Conservation (phyloP, 129 eudicot species). For the Flaveria trinervia region DNA sequence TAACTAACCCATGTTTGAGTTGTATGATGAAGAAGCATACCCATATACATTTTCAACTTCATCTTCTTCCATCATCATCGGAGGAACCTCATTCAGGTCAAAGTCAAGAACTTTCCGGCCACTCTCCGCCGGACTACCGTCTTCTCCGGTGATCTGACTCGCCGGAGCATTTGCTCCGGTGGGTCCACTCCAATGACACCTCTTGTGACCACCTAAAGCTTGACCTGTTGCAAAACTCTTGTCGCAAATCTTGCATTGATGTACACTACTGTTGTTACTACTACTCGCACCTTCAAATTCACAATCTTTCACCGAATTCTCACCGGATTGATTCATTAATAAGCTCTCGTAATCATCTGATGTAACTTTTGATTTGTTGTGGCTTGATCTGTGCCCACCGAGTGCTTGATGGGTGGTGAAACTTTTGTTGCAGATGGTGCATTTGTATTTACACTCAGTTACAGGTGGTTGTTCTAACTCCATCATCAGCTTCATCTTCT, state of each 20-base stretch:
- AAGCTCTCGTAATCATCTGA: slow-evolving; percentile 1
- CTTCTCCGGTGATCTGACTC: slow-evolving; percentile 52
- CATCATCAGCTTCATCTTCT: slow-evolving; percentile 51
- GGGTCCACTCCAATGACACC: slow-evolving; percentile 50
- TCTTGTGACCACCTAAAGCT: slow-evolving; percentile 51
- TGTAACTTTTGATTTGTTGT: slow-evolving; percentile 43
- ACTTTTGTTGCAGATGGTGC: slow-evolving; percentile 52
- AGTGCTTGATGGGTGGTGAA: slow-evolving; percentile 61
- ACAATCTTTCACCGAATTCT: slow-evolving; percentile 1
- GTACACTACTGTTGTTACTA: neutral
- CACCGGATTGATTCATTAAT: neutral
- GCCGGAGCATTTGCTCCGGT: slow-evolving; percentile 33
- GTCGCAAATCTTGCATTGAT: slow-evolving; percentile 44
- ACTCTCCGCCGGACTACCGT: slow-evolving; percentile 34
- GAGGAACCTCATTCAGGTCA: slow-evolving; percentile 63
- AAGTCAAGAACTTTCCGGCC: slow-evolving; percentile 36
- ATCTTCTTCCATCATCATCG: slow-evolving; percentile 30
- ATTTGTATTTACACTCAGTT: slow-evolving; percentile 43
- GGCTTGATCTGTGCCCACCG: slow-evolving; percentile 71
- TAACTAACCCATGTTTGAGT: slow-evolving; percentile 37
- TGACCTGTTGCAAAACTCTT: slow-evolving; percentile 50
- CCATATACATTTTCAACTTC: slow-evolving; percentile 19
- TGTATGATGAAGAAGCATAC: slow-evolving; percentile 44
- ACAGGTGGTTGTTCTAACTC: slow-evolving; percentile 27
- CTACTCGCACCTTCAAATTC: neutral